Percentiles rank a stretch among this genome's conserved stretches.
These are phyloP conservation scores for Sicyos baderoa DNA, from an alignment of 306 rosid genomes.

Conservation along the genomic window DNA sequence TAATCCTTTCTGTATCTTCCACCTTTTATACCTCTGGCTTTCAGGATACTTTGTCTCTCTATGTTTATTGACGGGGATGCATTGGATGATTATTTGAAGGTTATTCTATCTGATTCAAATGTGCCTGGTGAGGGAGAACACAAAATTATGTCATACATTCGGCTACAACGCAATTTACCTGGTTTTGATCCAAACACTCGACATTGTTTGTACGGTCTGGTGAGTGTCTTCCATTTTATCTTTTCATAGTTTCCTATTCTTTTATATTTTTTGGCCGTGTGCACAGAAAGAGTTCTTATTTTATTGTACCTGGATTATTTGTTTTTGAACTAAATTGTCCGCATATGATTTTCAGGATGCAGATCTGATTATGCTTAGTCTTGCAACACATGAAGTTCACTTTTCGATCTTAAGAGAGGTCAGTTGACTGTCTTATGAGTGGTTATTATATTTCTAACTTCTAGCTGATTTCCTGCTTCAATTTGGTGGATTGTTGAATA, in stretches of 20 bases:
- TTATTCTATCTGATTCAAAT: slow-evolving; percentile 92
- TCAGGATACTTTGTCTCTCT: slow-evolving; percentile 50
- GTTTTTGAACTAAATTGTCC: slow-evolving; percentile 9
- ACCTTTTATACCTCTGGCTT: slow-evolving; percentile 36
- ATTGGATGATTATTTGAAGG: slow-evolving; percentile 79
- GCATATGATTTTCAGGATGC: slow-evolving; percentile 60
- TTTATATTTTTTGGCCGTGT: background rate
- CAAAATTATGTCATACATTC: slow-evolving; percentile 81
- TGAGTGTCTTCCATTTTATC: slow-evolving; percentile 32
- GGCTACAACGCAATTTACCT: slow-evolving; percentile 62
- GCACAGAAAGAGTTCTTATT: background rate
- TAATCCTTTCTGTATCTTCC: slow-evolving; percentile 39
- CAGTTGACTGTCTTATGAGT: slow-evolving; percentile 28
- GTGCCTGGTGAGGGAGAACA: slow-evolving; percentile 98
- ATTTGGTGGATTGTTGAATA: slow-evolving; percentile 28
- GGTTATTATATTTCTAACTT: slow-evolving; percentile 13
- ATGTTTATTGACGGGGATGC: slow-evolving; percentile 50
- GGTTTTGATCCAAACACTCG: slow-evolving; percentile 84
- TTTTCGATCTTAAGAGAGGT: slow-evolving; percentile 97
- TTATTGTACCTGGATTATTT: background rate
- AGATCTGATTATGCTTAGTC: slow-evolving; percentile 83
- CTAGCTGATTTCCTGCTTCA: slow-evolving; percentile 26
- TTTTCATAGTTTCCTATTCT: slow-evolving; percentile 4
- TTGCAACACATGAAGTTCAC: slow-evolving; percentile 94
- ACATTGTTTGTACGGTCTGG: slow-evolving; percentile 91